Evolutionary conservation across 352 stramenopile genomes (phyloP).

Genomic region (Globisporangium perplexum): DNA sequence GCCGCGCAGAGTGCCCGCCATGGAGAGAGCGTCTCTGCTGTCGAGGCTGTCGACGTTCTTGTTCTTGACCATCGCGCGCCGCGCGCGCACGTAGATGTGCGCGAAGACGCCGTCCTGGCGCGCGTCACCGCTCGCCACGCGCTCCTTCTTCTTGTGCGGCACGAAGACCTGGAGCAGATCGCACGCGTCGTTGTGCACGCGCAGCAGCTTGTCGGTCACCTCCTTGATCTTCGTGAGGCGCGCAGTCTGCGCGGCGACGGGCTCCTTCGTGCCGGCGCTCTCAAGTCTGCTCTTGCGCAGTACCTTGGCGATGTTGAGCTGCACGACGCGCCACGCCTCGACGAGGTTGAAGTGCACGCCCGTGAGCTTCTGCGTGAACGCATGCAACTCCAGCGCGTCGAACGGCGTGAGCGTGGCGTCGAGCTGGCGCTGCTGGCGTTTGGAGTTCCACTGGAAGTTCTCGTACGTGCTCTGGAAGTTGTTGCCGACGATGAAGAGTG

Average conservation of each 20-base stretch:
- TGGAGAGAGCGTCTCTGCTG: slow-evolving; percentile 1
- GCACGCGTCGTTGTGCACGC: slow-evolving; percentile 33
- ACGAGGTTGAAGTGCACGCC: slow-evolving; percentile 62
- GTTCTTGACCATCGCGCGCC: slow-evolving; percentile 7
- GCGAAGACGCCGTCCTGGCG: slow-evolving; percentile 27
- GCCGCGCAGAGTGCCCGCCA: slow-evolving; percentile 27
- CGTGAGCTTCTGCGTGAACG: slow-evolving; percentile 40
- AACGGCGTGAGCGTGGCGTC: slow-evolving; percentile 54
- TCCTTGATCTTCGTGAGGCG: slow-evolving; percentile 45
- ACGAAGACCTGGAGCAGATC: slow-evolving; percentile 42
- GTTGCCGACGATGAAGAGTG: slow-evolving; percentile 68
- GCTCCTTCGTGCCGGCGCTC: slow-evolving; percentile 16
- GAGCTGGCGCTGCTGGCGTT: slow-evolving; percentile 38
- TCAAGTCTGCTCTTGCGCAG: slow-evolving; percentile 14
- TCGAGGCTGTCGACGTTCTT: background rate
- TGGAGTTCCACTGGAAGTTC: slow-evolving; percentile 48
- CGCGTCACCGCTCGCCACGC: background rate
- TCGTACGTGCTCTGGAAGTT: slow-evolving; percentile 68
- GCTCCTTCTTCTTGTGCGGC: slow-evolving; percentile 34
- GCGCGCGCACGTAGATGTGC: slow-evolving; percentile 38
- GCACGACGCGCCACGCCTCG: slow-evolving; percentile 35
- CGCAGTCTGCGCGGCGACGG: slow-evolving; percentile 24
- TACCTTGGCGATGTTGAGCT: slow-evolving; percentile 35
- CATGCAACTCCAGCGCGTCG: slow-evolving; percentile 36
- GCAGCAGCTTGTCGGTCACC: slow-evolving; percentile 26